Evolutionary conservation across 2,329 filamentous ascomycete genomes (phyloP).

Genomic region (Microdochium nivale): DNA sequence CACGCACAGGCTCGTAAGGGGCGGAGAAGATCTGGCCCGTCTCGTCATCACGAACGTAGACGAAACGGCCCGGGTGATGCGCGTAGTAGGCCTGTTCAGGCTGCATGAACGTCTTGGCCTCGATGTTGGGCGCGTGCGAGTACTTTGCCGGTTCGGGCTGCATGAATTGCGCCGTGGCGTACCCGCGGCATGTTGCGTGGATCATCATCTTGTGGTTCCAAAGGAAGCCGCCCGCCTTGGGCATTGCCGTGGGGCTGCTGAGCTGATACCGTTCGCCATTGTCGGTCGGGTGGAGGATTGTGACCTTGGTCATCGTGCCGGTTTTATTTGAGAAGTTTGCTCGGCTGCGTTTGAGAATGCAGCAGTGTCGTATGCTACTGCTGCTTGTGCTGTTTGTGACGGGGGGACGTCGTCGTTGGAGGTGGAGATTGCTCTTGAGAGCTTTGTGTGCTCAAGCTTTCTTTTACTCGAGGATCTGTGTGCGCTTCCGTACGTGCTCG

Average conservation of each 20-base stretch:
- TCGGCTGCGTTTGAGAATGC: background rate
- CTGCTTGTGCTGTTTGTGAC: too few relatives aligned
- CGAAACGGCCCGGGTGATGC: constrained; percentile 49
- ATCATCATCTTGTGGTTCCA: constrained; percentile 57
- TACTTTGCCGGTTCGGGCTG: constrained; percentile 53
- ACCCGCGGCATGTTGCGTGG: constrained; percentile 49
- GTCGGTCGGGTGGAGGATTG: constrained; percentile 27
- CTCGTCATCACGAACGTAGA: constrained; percentile 50
- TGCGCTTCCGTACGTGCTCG: too few relatives aligned
- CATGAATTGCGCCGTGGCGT: constrained; percentile 50
- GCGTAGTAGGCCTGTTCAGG: constrained; percentile 51
- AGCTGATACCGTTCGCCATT: constrained; percentile 47
- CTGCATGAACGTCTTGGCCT: constrained; percentile 53
- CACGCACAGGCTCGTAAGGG: constrained; percentile 45
- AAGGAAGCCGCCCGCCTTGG: constrained; percentile 45
- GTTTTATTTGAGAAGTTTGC: background rate
- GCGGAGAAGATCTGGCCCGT: constrained; percentile 41
- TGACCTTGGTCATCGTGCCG: background rate
- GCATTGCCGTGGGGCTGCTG: constrained; percentile 44
- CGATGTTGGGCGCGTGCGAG: constrained; percentile 47
- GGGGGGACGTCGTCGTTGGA: too few relatives aligned
- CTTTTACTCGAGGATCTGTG: too few relatives aligned
- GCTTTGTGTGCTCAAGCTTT: too few relatives aligned
- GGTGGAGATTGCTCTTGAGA: too few relatives aligned
- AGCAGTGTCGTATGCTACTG: too few relatives aligned